A percentile compares a stretch with the other conserved stretches of the same genome.
Conservation (phyloP, 2,329 filamentous ascomycete species). For the Diaporthe sp. region DNA sequence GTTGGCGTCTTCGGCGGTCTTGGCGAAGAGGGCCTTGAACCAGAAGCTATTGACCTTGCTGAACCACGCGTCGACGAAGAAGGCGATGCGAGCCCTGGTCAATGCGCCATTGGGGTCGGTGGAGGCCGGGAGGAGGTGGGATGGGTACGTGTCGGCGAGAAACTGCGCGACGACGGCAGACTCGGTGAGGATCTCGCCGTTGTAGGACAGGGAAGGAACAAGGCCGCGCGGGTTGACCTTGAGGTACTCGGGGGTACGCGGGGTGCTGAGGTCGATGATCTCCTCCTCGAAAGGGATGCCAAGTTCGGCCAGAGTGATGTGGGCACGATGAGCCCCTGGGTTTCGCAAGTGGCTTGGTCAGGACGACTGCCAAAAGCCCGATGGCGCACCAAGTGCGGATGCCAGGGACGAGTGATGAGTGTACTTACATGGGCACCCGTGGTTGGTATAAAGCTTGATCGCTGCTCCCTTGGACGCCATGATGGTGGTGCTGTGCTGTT, state of each 20-base stretch:
- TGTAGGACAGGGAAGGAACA: constrained; percentile 78
- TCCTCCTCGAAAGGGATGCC: constrained; percentile 77
- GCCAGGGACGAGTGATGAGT: not conserved
- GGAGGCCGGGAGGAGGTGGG: constrained; percentile 73
- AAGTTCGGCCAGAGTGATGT: constrained; percentile 79
- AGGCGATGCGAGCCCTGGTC: constrained; percentile 74
- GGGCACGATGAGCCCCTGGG: constrained; percentile 78
- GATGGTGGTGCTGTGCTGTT: constrained; percentile 35
- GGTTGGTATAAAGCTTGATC: constrained; percentile 80
- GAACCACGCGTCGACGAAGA: constrained; percentile 80
- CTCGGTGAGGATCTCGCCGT: constrained; percentile 78
- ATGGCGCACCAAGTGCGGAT: not conserved
- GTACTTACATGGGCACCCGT: constrained; percentile 72
- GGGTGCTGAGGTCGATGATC: constrained; percentile 77
- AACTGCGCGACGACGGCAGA: constrained; percentile 82
- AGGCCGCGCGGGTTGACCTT: constrained; percentile 84
- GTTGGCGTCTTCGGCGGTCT: constrained; percentile 64
- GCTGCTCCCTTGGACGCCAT: constrained; percentile 55
- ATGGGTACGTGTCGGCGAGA: constrained; percentile 77
- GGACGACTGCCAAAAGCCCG: not conserved
- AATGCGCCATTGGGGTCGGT: constrained; percentile 69
- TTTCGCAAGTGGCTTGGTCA: constrained; percentile 1
- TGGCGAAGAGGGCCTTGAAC: constrained; percentile 62
- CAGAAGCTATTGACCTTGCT: constrained; percentile 69
- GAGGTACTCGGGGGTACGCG: constrained; percentile 81